Conservation (phyloP, 148 eudicot genomes). For the Linanthus parryae region DNA sequence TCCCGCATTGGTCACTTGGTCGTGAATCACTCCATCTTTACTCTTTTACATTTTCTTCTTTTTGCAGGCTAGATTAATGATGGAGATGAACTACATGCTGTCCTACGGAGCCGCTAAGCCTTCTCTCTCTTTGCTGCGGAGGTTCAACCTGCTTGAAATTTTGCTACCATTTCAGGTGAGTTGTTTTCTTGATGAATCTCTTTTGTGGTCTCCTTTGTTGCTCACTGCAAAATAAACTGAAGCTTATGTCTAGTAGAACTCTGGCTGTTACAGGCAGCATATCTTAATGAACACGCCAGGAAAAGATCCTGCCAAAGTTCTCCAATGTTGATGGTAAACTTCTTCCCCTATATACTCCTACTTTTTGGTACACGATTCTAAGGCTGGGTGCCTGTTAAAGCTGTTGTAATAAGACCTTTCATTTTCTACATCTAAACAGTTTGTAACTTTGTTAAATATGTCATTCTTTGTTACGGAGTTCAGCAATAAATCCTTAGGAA, state of each 20-base stretch:
- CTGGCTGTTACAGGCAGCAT: constrained; percentile 56
- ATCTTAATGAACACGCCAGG: constrained; percentile 41
- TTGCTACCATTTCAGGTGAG: constrained; percentile 84
- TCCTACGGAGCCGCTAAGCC: constrained; percentile 87
- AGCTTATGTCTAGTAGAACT: constrained; percentile 2
- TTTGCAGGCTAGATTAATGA: constrained; percentile 56
- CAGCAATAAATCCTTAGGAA: no score
- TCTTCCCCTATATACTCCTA: constrained; percentile 1
- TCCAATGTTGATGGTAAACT: constrained; percentile 73
- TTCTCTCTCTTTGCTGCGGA: constrained; percentile 60
- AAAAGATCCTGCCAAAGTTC: constrained; percentile 24
- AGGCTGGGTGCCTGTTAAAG: background rate
- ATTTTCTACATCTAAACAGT: background rate
- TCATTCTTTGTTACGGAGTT: background rate
- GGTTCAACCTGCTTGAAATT: constrained; percentile 55
- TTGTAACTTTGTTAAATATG: background rate
- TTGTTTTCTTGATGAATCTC: constrained; percentile 12
- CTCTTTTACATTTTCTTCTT: constrained; percentile 6
- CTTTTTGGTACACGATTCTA: background rate
- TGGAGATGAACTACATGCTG: constrained; percentile 93
- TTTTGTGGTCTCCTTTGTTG: constrained; percentile 6
- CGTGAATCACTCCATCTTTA: background rate
- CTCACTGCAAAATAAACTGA: no score
- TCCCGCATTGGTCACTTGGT: no score
- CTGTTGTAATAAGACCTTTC: background rate